Conservation (phyloP, 495 filamentous ascomycete genomes). For the Lasiosphaeria miniovina region DNA sequence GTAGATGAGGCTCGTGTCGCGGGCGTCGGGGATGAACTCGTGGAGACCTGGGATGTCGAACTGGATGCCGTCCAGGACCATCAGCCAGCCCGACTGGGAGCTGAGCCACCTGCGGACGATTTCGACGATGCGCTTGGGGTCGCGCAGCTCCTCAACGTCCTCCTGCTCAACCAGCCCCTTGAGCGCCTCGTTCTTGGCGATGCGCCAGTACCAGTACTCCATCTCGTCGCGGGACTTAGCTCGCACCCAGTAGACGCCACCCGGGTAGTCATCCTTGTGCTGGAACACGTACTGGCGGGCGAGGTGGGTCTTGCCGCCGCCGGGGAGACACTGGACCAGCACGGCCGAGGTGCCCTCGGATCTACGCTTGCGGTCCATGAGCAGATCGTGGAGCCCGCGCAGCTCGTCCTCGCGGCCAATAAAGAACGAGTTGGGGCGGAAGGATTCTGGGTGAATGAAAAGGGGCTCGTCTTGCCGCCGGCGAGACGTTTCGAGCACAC, state of each 20-base stretch:
- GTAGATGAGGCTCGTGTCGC: conserved; percentile 69
- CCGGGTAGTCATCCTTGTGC: conserved; percentile 62
- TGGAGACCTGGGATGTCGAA: conserved; percentile 62
- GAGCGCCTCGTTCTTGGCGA: conserved; percentile 63
- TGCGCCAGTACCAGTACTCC: conserved; percentile 70
- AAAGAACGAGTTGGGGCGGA: conserved; percentile 75
- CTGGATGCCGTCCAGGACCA: conserved; percentile 72
- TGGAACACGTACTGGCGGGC: conserved; percentile 76
- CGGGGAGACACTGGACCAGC: conserved; percentile 69
- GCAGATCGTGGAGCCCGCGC: conserved; percentile 61
- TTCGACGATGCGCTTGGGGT: conserved; percentile 54
- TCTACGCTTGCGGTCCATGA: conserved; percentile 62
- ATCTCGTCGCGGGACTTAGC: conserved; percentile 62
- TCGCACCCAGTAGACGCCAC: conserved; percentile 78
- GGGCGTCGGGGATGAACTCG: conserved; percentile 67
- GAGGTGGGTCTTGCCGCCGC: conserved; percentile 78
- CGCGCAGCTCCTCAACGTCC: conserved; percentile 37
- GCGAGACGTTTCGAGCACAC: too few species aligned
- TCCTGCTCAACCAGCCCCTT: conserved; percentile 38
- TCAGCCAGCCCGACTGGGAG: conserved; percentile 65
- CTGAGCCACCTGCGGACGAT: conserved; percentile 70
- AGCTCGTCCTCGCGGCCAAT: conserved; percentile 72
- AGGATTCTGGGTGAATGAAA: conserved; percentile 71
- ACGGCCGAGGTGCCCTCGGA: conserved; percentile 64
- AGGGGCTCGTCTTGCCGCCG: conserved; percentile 33